A percentile compares a stretch with the other conserved stretches of the same genome.
phyloP scores from a whole-genome alignment of 139 green algal species.

The Chlorella sp. region DNA sequence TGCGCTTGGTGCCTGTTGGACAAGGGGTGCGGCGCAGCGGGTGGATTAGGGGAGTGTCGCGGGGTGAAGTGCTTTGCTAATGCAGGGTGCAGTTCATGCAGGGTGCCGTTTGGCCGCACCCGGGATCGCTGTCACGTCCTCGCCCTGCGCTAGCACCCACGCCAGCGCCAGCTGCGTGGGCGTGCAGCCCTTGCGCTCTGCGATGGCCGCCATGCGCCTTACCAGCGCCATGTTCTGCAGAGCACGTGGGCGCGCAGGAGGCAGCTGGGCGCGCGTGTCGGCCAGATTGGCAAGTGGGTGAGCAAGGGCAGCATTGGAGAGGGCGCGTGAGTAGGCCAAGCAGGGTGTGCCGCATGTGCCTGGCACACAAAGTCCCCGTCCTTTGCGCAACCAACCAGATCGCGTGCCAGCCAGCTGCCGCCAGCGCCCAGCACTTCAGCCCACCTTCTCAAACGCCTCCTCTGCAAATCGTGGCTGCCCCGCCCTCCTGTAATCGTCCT shows the following conservation, averaged over 20 bases:
- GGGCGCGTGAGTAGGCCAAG: too few species aligned
- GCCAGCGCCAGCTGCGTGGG: conserved; percentile 75
- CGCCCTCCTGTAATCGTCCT: conserved; percentile 42
- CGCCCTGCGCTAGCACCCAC: conserved; percentile 69
- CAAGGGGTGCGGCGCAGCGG: neutral
- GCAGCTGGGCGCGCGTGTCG: too few species aligned
- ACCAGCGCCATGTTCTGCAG: conserved; percentile 71
- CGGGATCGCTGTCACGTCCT: conserved; percentile 77
- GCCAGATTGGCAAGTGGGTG: too few species aligned
- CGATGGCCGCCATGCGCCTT: conserved; percentile 54
- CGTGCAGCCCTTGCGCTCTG: conserved; percentile 61
- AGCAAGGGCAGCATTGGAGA: too few species aligned
- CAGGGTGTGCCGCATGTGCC: neutral
- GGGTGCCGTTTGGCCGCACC: too few species aligned
- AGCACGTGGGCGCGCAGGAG: too few species aligned
- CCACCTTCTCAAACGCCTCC: conserved; percentile 43
- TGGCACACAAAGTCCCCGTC: neutral
- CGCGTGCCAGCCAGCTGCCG: neutral
- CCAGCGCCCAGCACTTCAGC: neutral
- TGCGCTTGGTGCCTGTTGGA: conserved; percentile 44
- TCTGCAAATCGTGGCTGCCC: conserved; percentile 24
- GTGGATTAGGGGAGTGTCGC: too few species aligned
- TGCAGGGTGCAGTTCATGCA: too few species aligned
- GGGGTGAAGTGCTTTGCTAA: too few species aligned
- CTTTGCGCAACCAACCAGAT: neutral